Conservation (phyloP, 352 stramenopile species). For the Pythium biforme region DNA sequence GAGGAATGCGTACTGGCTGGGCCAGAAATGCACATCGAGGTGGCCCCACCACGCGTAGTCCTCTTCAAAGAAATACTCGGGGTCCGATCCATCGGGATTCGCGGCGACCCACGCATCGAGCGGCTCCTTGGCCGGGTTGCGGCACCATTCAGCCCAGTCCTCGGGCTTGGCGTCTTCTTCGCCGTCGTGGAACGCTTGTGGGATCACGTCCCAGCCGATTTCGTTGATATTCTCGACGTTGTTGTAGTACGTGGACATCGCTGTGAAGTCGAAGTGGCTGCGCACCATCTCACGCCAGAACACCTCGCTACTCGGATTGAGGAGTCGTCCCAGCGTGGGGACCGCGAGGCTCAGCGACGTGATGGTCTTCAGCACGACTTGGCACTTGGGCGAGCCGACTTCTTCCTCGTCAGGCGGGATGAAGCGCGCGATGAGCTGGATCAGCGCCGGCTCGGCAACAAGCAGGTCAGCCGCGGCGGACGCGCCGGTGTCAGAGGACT, state of each 20-base stretch:
- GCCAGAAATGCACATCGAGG: background rate
- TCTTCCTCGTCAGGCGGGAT: background rate
- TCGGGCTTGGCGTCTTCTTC: background rate
- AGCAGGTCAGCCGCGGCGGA: too few relatives aligned
- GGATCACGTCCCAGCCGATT: background rate
- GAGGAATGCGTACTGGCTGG: conserved; percentile 3
- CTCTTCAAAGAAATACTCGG: background rate
- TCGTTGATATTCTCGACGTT: background rate
- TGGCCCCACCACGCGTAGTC: background rate
- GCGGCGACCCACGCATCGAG: background rate
- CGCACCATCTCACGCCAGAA: background rate
- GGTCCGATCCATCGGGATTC: background rate
- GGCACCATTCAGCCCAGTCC: background rate
- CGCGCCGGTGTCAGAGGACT: too few relatives aligned
- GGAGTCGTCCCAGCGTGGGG: background rate
- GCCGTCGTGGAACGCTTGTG: background rate
- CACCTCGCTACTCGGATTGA: background rate
- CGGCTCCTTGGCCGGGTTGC: background rate
- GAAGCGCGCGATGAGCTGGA: background rate
- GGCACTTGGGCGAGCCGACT: background rate
- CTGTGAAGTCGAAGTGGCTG: background rate
- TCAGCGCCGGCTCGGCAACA: background rate
- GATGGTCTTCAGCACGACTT: background rate
- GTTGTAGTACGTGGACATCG: background rate
- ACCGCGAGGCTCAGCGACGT: background rate